phyloP scores from a whole-genome alignment of 805 yeast species.

The Yueomyces sinensis region DNA sequence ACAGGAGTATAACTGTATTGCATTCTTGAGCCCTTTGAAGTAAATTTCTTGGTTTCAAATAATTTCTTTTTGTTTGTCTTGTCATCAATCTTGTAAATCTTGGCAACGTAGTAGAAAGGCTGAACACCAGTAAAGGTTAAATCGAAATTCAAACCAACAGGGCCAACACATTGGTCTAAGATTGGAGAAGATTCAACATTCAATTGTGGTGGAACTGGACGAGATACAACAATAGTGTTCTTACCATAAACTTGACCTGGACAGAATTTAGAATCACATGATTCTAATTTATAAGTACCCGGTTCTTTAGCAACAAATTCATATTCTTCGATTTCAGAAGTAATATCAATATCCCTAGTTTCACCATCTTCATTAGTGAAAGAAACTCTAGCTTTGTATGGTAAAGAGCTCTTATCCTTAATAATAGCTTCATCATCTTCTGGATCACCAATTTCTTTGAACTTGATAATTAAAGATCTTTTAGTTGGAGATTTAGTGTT shows the following conservation, averaged over 20 bases:
- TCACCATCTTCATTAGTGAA: constrained; percentile 19
- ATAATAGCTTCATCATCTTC: neutral
- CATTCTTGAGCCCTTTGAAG: constrained; percentile 32
- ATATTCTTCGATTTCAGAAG: constrained; percentile 16
- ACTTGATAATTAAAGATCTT: constrained; percentile 23
- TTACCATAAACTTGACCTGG: constrained; percentile 50
- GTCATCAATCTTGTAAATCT: constrained; percentile 33
- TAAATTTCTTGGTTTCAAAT: constrained; percentile 25
- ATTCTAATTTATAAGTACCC: constrained; percentile 49
- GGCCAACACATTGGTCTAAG: constrained; percentile 82
- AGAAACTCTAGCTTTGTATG: constrained; percentile 25
- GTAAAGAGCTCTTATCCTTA: constrained; percentile 4
- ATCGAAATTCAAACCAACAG: constrained; percentile 70
- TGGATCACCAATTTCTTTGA: no score
- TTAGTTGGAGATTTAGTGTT: constrained; percentile 27
- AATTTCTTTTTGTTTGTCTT: constrained; percentile 13
- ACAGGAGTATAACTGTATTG: constrained; percentile 64
- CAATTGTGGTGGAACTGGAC: constrained; percentile 41
- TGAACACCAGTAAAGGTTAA: constrained; percentile 62
- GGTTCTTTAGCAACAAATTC: constrained; percentile 35
- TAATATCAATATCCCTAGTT: constrained; percentile 12
- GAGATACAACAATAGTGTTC: constrained; percentile 39
- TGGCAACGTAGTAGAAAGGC: constrained; percentile 60
- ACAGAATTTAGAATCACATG: constrained; percentile 51
- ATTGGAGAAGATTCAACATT: constrained; percentile 36